phyloP scores from a whole-genome alignment of 2,329 filamentous ascomycete species.

The Phyllosticta capitalensis region DNA sequence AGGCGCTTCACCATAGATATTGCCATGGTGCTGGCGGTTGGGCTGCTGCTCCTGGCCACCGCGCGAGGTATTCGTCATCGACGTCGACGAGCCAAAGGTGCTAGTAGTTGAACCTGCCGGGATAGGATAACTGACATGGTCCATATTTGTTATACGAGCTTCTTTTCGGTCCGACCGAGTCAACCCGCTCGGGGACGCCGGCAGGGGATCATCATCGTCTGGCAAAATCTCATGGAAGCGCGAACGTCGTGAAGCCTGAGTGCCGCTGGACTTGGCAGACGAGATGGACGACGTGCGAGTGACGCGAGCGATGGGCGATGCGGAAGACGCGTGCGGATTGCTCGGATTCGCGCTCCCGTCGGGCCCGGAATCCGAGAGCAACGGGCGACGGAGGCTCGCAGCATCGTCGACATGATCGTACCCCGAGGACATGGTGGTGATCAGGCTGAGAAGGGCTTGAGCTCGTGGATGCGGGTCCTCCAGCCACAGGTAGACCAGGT shows the following conservation, averaged over 20 bases:
- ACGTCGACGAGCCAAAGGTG: background rate
- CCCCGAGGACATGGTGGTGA: background rate
- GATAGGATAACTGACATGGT: background rate
- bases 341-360: background rate
- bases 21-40: background rate
- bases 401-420: background rate
- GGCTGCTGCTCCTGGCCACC: background rate
- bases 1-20: background rate
- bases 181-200: background rate
- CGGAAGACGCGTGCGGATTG: background rate
- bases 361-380: background rate
- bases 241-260: conserved; percentile 2
- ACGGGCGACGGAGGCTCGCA: background rate
- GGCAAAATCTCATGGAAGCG: conserved; percentile 7
- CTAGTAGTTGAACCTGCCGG: background rate
- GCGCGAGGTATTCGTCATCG: background rate
- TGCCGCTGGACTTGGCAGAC: background rate
- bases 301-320: background rate
- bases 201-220: background rate
- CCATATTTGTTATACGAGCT: background rate
- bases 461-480: background rate
- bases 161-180: background rate
- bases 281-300: background rate
- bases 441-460: background rate
- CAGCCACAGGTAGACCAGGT: background rate